Base-by-base conservation (phyloP, 2,329 filamentous ascomycete genomes). In the Cucurbitaria berberidis region DNA sequence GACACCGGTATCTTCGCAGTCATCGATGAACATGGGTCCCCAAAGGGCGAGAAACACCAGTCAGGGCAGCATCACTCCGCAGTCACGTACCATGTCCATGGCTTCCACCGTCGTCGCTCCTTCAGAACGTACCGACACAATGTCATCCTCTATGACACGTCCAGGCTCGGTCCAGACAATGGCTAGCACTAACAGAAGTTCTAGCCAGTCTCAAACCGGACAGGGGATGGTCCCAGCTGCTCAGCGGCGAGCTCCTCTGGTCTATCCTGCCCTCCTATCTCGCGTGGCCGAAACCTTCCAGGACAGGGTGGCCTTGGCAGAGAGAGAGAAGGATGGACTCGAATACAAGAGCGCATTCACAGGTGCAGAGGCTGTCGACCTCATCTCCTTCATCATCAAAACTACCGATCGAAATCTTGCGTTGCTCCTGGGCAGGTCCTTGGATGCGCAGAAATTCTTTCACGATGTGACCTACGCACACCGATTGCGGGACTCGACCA, bases 401-500 rank as follows among this genome's bases (percentile, higher is more conserved):
- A 99, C 95, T 1, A 96, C 91, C 0, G 95, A 99, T 76, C 86
- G 95, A 53, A 99, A 99, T 72, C 81, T 99, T 55, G 95, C 95
- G 10, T 81, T 99, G 43, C 84, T 99, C 9, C 81, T 99, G 15
- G 95, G 95, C 57, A 86, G 95, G 71, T 92, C 95, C 36, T 80
- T 99, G 55, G 95, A 99, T 77, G 95, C 95, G 21, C 95, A 99
- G 72, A 98, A 98, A 74, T 97, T 96, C 79, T 99, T 99, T 74
- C 95, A 99, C 78, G 95, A 99, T 81, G 95, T 98, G 45, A 97
- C 93, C 0, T 99, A 99, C 76, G 93, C 97, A 67, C 95, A 99
- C 76, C 86, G 95, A 42, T 80, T 99, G 67, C 89, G 95, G 76
- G 95, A 99, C 76, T 96, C 93, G n/a, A 86, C 88, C 35, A 89